A percentile compares a stretch with the other conserved stretches of the same genome.
Conservation (phyloP, 2,329 filamentous ascomycete genomes). For the Trichoderma brevicompactum region DNA sequence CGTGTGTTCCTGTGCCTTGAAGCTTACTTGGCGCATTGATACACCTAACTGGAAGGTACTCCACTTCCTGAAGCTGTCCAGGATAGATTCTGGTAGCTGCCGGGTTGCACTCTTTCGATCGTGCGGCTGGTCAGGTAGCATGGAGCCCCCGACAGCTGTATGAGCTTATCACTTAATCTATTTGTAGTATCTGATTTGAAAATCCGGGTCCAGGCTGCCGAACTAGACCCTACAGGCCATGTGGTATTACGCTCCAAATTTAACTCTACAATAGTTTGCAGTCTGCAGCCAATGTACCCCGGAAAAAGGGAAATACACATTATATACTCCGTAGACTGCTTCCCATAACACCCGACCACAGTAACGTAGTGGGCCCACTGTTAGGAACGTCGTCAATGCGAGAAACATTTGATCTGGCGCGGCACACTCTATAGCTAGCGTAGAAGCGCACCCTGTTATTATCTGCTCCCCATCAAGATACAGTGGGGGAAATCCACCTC, state of each 20-base stretch:
- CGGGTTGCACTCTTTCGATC: neutral
- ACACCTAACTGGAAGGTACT: constrained; percentile 1
- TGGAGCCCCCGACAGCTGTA: neutral
- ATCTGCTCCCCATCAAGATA: neutral
- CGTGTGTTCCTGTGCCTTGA: constrained; percentile 5
- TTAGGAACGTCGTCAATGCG: neutral
- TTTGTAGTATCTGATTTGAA: constrained; percentile 2
- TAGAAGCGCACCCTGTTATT: neutral
- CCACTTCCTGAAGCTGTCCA: neutral
- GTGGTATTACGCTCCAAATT: neutral
- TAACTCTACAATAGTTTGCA: neutral
- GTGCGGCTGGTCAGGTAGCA: neutral
- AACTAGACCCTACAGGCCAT: neutral
- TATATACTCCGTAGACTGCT: neutral
- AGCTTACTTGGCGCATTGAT: constrained; percentile 1
- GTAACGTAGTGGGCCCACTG: neutral
- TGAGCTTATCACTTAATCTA: neutral
- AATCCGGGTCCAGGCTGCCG: neutral
- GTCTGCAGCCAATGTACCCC: neutral
- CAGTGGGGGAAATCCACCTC: neutral
- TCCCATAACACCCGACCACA: neutral
- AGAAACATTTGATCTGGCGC: neutral
- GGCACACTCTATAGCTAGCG: neutral
- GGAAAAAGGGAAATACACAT: neutral
- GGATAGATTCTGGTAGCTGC: neutral